Conservation (phyloP, 176 grass and related monocot species). For the Cymbopogon citratus region DNA sequence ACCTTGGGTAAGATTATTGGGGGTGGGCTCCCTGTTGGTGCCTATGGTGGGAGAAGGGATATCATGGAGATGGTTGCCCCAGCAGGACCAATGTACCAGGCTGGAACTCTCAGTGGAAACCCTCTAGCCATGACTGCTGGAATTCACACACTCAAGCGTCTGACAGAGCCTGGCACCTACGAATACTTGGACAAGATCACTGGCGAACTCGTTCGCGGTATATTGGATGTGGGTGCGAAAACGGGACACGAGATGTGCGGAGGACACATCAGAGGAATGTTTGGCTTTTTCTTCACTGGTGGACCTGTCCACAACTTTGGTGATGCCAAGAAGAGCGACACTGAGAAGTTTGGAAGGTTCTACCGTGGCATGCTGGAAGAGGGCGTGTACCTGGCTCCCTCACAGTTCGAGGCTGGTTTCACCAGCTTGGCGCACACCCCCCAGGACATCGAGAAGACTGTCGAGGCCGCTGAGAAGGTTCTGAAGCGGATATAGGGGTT, state of each 20-base stretch:
- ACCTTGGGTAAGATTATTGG: conserved; percentile 93
- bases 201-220: conserved; percentile 56
- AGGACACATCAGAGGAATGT: conserved; percentile 90
- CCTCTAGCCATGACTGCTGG: conserved; percentile 98
- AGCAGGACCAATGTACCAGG: conserved; percentile 95
- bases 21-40: conserved; percentile 92
- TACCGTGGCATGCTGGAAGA: conserved; percentile 91
- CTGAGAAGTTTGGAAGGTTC: conserved; percentile 83
- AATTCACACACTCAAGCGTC: conserved; percentile 82
- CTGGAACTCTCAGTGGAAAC: conserved; percentile 96
- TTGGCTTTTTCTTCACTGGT: conserved; percentile 72
- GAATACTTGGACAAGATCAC: conserved; percentile 91
- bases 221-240: conserved; percentile 66
- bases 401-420: conserved; percentile 93
- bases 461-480: conserved; percentile 83
- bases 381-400: conserved; percentile 90
- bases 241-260: conserved; percentile 90
- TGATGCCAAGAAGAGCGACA: conserved; percentile 86
- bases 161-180: conserved; percentile 68
- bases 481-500: conserved; percentile 56
- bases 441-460: conserved; percentile 67
- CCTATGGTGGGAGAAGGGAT: conserved; percentile 88
- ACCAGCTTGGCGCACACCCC: conserved; percentile 88
- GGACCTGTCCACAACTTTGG: conserved; percentile 85
- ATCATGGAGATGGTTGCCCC: conserved; percentile 99